These are phyloP conservation scores for Parathielavia appendiculata DNA, from an alignment of 495 filamentous ascomycete genomes.

Conservation along the genomic window DNA sequence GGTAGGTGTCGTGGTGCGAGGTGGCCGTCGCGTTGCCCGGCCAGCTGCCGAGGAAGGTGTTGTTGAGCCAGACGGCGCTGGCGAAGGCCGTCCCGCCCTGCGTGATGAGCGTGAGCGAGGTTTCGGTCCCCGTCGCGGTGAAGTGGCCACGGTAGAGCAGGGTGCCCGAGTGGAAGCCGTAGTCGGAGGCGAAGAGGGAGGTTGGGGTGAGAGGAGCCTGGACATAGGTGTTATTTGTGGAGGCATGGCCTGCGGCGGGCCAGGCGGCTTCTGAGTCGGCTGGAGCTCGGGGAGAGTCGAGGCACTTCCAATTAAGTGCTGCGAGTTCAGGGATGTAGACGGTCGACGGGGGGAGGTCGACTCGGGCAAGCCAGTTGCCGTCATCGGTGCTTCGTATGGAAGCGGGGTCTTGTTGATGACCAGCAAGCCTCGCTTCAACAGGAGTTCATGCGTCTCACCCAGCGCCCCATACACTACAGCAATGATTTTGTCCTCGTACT, in stretches of 20 bases:
- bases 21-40: constrained; percentile 42
- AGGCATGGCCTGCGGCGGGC: constrained; percentile 50
- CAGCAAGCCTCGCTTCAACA: constrained; percentile 34
- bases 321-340: constrained; percentile 52
- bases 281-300: constrained; percentile 69
- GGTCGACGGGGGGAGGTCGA: constrained; percentile 50
- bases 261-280: constrained; percentile 65
- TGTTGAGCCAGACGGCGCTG: constrained; percentile 53
- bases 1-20: constrained; percentile 51
- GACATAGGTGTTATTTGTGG: constrained; percentile 53
- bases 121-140: constrained; percentile 57
- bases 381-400: constrained; percentile 36
- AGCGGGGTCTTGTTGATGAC: constrained; percentile 32
- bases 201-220: constrained; percentile 54
- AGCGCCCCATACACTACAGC: constrained; percentile 66
- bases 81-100: constrained; percentile 62
- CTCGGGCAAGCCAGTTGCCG: constrained; percentile 50
- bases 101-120: constrained; percentile 49
- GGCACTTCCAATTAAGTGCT: constrained; percentile 59
- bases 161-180: constrained; percentile 66
- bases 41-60: constrained; percentile 52
- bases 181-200: constrained; percentile 65
- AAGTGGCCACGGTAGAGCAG: constrained; percentile 72
- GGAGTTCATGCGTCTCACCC: constrained; percentile 68
- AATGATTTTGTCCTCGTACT: constrained; percentile 42